Base-by-base conservation (phyloP, 352 stramenopile species). In the Globisporangium parvum region DNA sequence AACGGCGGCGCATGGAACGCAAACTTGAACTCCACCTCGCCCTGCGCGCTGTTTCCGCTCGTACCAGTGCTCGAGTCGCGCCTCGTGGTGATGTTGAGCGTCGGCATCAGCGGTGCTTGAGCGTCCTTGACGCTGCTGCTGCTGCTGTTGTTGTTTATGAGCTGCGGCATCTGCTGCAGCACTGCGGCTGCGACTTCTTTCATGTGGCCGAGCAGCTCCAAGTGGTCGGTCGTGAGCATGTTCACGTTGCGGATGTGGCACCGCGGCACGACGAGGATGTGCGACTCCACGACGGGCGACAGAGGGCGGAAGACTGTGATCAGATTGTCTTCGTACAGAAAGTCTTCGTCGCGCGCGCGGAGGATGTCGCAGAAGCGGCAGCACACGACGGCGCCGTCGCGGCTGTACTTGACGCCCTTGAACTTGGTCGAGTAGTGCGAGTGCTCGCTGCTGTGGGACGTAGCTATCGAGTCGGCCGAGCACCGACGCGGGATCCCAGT, bases 281-380 rank as follows among this genome's bases (percentile, higher is more conserved):
- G 85, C 40, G 75, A 88, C 20, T 75, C 68, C 17, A 80, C 79
- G 26, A 88, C 81, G 3, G 83, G 82, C 21, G 70, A 59, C 39
- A 95, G 64, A 15, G 85, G 85, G 0, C 79, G 80, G 57, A 95
- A 93, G 3, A 95, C 82, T 2, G 75, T 78, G 35, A 95, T 71
- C 40, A 73, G 62, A 15, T 85, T 76, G 63, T 95, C 83, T 57
- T 95, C 73, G 57, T 92, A 93, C 20, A 95, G 57, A 54, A 94
- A 89, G 3, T 82, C 68, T 42, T 89, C 78, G 50, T 77, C 66
- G 28, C 75, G 66, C 0, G 69, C 69, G 42, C 71, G 59, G 39
- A 94, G 60, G 50, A 94, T 94, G n/a, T 91, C 77, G 48, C 85
- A 94, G 66, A 93, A 94, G 45, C 84, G 84, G 47, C 85, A 94